Conservation (phyloP, 1,284 basidiomycete genomes). For the Trichosporon faecale region DNA sequence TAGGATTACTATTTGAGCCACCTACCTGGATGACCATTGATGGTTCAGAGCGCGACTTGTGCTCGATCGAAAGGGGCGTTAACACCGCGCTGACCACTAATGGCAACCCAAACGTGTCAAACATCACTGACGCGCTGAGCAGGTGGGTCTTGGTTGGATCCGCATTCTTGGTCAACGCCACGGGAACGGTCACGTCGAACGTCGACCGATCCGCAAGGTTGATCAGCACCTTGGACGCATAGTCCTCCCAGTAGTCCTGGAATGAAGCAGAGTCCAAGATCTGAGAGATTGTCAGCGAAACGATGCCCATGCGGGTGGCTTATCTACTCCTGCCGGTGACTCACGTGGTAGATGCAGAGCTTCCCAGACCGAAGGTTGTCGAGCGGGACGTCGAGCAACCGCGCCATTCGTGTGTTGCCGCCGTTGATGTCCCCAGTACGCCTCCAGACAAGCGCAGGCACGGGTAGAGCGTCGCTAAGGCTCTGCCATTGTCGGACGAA, state of each 20-base stretch:
- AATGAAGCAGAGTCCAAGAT: slow-evolving; percentile 21
- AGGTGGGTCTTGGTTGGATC: slow-evolving; percentile 18
- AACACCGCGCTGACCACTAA: slow-evolving; percentile 22
- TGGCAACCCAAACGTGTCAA: slow-evolving; percentile 25
- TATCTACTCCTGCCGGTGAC: neutral
- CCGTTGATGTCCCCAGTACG: slow-evolving; percentile 23
- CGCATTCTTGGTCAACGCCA: slow-evolving; percentile 14
- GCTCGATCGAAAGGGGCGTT: slow-evolving; percentile 13
- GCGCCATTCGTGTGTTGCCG: slow-evolving; percentile 22
- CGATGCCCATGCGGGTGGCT: neutral
- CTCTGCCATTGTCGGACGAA: slow-evolving; percentile 20
- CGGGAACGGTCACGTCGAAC: slow-evolving; percentile 17
- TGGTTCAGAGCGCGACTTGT: slow-evolving; percentile 1
- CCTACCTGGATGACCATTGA: slow-evolving; percentile 27
- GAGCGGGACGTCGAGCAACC: slow-evolving; percentile 16
- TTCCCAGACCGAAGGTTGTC: slow-evolving; percentile 16
- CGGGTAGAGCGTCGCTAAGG: slow-evolving; percentile 21
- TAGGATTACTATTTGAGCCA: slow-evolving; percentile 19
- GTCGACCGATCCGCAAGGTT: slow-evolving; percentile 19
- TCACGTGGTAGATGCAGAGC: slow-evolving; percentile 20
- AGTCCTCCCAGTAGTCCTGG: slow-evolving; percentile 25
- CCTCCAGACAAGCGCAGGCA: slow-evolving; percentile 20
- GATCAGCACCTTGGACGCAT: slow-evolving; percentile 20
- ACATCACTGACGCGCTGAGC: slow-evolving; percentile 17
- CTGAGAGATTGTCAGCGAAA: slow-evolving; percentile 12